phyloP scores from a whole-genome alignment of 805 yeast genomes.

The Saturnispora galanensis region DNA sequence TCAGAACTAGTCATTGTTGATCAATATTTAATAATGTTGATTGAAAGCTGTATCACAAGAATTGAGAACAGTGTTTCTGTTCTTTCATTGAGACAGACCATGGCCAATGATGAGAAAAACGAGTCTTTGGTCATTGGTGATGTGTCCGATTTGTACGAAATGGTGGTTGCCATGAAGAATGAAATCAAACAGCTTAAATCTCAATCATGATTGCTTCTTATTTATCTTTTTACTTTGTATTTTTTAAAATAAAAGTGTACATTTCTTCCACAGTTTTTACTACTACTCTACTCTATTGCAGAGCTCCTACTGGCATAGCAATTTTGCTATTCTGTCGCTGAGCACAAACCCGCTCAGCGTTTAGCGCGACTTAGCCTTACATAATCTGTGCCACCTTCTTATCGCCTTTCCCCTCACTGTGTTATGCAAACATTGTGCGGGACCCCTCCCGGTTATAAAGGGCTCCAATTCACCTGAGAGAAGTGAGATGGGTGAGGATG shows the following conservation, averaged over 20 bases:
- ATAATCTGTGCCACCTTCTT: slow-evolving; percentile 2
- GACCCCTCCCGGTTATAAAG: too few relatives aligned
- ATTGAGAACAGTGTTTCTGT: slow-evolving; percentile 50
- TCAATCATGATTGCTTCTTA: too few relatives aligned
- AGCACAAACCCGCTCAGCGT: background rate
- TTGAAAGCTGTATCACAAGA: slow-evolving; percentile 61
- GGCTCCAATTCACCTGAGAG: too few relatives aligned
- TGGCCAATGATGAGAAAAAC: slow-evolving; percentile 3
- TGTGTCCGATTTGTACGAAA: slow-evolving; percentile 5
- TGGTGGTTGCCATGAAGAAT: slow-evolving; percentile 5
- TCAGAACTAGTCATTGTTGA: slow-evolving; percentile 14
- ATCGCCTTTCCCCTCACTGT: too few relatives aligned
- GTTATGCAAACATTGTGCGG: too few relatives aligned
- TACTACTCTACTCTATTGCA: background rate
- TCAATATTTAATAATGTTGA: slow-evolving; percentile 40
- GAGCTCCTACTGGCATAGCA: background rate
- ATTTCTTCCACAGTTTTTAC: background rate
- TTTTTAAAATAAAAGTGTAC: too few relatives aligned
- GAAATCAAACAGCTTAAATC: slow-evolving; percentile 6
- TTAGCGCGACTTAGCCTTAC: background rate
- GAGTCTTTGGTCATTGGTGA: background rate
- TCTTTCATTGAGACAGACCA: slow-evolving; percentile 29
- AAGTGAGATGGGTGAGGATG: too few relatives aligned
- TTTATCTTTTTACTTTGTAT: too few relatives aligned
- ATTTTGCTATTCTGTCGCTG: background rate